phyloP scores from a whole-genome alignment of 1,284 basidiomycete species.

The Inonotus hispidus region DNA sequence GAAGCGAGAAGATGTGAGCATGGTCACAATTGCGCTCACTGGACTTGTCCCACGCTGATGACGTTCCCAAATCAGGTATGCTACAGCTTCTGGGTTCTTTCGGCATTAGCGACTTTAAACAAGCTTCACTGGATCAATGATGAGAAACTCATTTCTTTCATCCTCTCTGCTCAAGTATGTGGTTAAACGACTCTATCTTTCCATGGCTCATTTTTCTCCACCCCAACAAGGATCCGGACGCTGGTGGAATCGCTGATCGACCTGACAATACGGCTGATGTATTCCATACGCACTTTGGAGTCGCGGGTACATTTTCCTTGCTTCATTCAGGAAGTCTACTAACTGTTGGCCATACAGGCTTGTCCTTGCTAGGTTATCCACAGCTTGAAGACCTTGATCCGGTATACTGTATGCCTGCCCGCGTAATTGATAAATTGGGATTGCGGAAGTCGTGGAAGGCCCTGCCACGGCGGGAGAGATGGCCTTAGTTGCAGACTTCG shows the following conservation, averaged over 20 bases:
- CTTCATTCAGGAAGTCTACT: background rate
- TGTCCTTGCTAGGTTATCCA: slow-evolving; percentile 88
- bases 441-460: slow-evolving; percentile 67
- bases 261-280: slow-evolving; percentile 93
- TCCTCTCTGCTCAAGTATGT: slow-evolving; percentile 89
- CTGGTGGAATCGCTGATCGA: no score
- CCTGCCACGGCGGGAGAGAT: slow-evolving; percentile 27
- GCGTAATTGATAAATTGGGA: slow-evolving; percentile 63
- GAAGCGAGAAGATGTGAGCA: slow-evolving; percentile 90
- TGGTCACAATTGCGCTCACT: background rate
- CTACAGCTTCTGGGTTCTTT: slow-evolving; percentile 97
- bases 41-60: background rate
- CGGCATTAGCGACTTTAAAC: slow-evolving; percentile 79
- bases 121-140: slow-evolving; percentile 89
- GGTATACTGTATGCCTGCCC: slow-evolving; percentile 92
- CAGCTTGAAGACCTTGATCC: slow-evolving; percentile 84
- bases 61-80: slow-evolving; percentile 61
- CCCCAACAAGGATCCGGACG: slow-evolving; percentile 69
- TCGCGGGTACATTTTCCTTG: slow-evolving; percentile 60
- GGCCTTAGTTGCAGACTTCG: background rate
- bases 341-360: slow-evolving; percentile 41
- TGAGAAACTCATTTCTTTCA: slow-evolving; percentile 73
- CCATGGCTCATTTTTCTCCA: slow-evolving; percentile 1
- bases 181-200: slow-evolving; percentile 20
- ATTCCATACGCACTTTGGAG: slow-evolving; percentile 94